Percentiles rank a stretch among this genome's conserved stretches.
Evolutionary conservation across 768 basidiomycete genomes (phyloP).

Genomic region (Pisolithus tinctorius): DNA sequence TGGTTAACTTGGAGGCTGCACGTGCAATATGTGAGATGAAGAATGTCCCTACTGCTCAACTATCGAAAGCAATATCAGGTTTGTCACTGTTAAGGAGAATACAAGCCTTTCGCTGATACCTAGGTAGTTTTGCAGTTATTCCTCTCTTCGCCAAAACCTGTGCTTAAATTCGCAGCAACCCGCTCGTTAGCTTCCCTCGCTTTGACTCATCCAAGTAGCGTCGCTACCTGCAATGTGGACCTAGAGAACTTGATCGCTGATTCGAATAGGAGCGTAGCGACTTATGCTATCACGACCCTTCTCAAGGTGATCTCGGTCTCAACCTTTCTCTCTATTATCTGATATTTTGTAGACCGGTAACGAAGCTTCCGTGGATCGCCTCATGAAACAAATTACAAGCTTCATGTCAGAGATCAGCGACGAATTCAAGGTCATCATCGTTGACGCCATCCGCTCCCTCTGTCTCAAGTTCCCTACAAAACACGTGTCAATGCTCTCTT

Average conservation of each 20-base stretch:
- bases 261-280: slow-evolving; percentile 91
- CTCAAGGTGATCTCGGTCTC: slow-evolving; percentile 60
- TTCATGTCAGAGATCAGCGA: slow-evolving; percentile 99
- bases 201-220: slow-evolving; percentile 76
- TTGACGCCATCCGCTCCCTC: slow-evolving; percentile 95
- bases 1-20: slow-evolving; percentile 99
- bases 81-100: slow-evolving; percentile 16
- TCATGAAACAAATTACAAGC: slow-evolving; percentile 98
- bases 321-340: neutral
- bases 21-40: slow-evolving; percentile 97
- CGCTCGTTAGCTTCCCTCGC: slow-evolving; percentile 90
- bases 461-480: slow-evolving; percentile 99
- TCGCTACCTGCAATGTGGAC: slow-evolving; percentile 91
- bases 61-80: slow-evolving; percentile 89
- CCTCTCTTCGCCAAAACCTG: slow-evolving; percentile 90
- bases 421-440: slow-evolving; percentile 99
- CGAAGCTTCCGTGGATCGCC: slow-evolving; percentile 95
- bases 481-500: slow-evolving; percentile 93
- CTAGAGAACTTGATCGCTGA: slow-evolving; percentile 96
- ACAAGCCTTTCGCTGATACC: slow-evolving; percentile 6
- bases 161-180: slow-evolving; percentile 95
- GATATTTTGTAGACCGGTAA: slow-evolving; percentile 74
- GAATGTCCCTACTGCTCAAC: slow-evolving; percentile 66
- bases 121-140: slow-evolving; percentile 83
- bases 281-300: slow-evolving; percentile 96